A percentile compares a stretch with the other conserved stretches of the same genome.
Evolutionary conservation across 2,329 filamentous ascomycete species (phyloP).

Genomic region (Chalara sp.): DNA sequence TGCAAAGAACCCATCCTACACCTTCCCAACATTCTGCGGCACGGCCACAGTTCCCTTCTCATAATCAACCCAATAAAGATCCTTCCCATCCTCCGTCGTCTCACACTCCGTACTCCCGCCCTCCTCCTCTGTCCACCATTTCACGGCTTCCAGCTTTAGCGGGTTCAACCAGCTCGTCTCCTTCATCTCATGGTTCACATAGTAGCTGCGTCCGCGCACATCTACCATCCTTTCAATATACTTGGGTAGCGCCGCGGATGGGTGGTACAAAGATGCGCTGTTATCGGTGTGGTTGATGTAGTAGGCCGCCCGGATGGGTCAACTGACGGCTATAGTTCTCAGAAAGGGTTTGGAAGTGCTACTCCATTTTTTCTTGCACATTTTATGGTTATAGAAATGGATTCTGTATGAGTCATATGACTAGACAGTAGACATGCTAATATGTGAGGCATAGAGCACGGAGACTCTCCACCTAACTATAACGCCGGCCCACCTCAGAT

Average conservation of each 20-base stretch:
- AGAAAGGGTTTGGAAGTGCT: neutral
- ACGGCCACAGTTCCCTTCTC: neutral
- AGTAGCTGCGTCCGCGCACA: neutral
- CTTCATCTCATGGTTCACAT: neutral
- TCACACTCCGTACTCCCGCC: neutral
- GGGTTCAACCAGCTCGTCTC: neutral
- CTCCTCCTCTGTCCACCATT: neutral
- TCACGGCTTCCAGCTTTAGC: neutral
- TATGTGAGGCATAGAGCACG: neutral
- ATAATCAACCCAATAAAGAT: neutral
- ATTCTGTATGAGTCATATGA: neutral
- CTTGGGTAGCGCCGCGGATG: neutral
- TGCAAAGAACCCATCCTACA: too few relatives aligned
- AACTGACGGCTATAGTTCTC: neutral
- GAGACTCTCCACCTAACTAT: neutral
- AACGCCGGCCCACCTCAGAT: neutral
- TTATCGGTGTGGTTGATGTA: neutral
- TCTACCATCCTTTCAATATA: neutral
- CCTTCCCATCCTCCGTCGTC: neutral
- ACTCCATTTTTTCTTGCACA: too few relatives aligned
- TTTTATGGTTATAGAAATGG: too few relatives aligned
- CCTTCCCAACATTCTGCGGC: neutral
- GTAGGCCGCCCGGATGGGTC: neutral
- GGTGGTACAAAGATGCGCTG: neutral
- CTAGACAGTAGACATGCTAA: neutral